Conservation (phyloP, 1,284 basidiomycete species). For the Sporisorium graminicola region DNA sequence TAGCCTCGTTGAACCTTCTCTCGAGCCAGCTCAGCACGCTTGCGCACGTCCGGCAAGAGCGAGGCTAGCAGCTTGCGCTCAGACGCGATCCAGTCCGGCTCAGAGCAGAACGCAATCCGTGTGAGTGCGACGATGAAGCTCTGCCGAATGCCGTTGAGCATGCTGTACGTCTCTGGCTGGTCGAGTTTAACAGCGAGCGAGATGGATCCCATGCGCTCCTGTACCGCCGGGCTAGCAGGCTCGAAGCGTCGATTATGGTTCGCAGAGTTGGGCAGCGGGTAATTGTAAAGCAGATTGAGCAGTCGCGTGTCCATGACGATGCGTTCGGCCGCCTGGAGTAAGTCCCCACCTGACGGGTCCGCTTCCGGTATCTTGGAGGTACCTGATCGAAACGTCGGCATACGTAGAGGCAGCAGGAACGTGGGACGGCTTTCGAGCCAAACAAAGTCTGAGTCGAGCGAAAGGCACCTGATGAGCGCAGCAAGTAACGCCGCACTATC, state of each 20-base stretch:
- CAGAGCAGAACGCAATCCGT: constrained; percentile 58
- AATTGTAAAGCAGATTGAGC: constrained; percentile 57
- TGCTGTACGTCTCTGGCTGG: constrained; percentile 52
- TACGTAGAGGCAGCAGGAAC: constrained; percentile 26
- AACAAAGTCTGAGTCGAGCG: constrained; percentile 51
- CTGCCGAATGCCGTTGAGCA: constrained; percentile 63
- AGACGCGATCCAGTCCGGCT: constrained; percentile 57
- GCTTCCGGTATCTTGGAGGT: constrained; percentile 1
- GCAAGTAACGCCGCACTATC: constrained; percentile 56
- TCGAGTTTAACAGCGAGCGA: constrained; percentile 51
- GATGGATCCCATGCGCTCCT: constrained; percentile 35
- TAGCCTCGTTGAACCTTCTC: neutral
- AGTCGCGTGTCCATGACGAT: constrained; percentile 54
- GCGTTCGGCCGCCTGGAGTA: constrained; percentile 51
- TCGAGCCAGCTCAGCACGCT: neutral
- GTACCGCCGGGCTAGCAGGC: neutral
- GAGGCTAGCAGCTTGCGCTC: constrained; percentile 28
- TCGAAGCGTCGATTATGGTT: constrained; percentile 18
- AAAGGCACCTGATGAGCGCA: constrained; percentile 53
- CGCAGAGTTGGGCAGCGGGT: constrained; percentile 29
- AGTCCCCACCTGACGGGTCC: constrained; percentile 27
- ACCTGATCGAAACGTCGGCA: constrained; percentile 2
- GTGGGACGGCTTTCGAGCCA: constrained; percentile 46
- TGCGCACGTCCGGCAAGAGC: constrained; percentile 18
- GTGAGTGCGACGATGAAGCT: constrained; percentile 58